Conservation (phyloP, 2,329 filamentous ascomycete genomes). For the Hymenoscyphus salicellus region DNA sequence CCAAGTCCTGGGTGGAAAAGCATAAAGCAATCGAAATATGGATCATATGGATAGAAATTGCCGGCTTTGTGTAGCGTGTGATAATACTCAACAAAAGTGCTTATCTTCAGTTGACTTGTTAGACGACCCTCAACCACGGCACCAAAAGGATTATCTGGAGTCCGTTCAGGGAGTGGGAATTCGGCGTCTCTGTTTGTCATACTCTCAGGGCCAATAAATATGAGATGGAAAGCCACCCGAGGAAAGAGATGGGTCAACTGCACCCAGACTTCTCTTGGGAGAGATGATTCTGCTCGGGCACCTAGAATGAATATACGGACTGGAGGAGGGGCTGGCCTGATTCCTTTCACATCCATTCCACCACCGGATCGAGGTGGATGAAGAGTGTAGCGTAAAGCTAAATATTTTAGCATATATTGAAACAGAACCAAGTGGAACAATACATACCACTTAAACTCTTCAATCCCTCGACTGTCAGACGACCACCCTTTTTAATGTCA, state of each 20-base stretch:
- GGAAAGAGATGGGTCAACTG: slow-evolving; percentile 95
- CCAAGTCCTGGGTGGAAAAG: slow-evolving; percentile 96
- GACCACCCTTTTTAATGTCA: slow-evolving; percentile 68
- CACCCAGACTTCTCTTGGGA: slow-evolving; percentile 90
- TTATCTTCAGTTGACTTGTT: slow-evolving; percentile 88
- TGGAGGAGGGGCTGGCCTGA: slow-evolving; percentile 80
- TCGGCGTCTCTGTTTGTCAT: slow-evolving; percentile 94
- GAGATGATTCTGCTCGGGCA: slow-evolving; percentile 92
- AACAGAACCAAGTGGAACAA: neutral
- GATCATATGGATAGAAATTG: slow-evolving; percentile 90
- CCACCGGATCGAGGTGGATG: slow-evolving; percentile 82
- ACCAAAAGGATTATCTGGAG: slow-evolving; percentile 83
- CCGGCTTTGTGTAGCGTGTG: slow-evolving; percentile 91
- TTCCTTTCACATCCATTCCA: slow-evolving; percentile 69
- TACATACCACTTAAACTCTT: slow-evolving; percentile 86
- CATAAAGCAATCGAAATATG: slow-evolving; percentile 97
- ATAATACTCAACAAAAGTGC: slow-evolving; percentile 96
- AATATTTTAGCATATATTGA: slow-evolving; percentile 19
- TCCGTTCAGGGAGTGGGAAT: slow-evolving; percentile 84
- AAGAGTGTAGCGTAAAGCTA: slow-evolving; percentile 87
- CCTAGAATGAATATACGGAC: slow-evolving; percentile 91
- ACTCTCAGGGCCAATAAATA: slow-evolving; percentile 93
- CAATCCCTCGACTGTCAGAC: slow-evolving; percentile 81
- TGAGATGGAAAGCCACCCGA: slow-evolving; percentile 80
- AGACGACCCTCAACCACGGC: slow-evolving; percentile 91